These are phyloP conservation scores for Diaporthe sp. DNA, from an alignment of 2,329 filamentous ascomycete species.

Conservation along the genomic window DNA sequence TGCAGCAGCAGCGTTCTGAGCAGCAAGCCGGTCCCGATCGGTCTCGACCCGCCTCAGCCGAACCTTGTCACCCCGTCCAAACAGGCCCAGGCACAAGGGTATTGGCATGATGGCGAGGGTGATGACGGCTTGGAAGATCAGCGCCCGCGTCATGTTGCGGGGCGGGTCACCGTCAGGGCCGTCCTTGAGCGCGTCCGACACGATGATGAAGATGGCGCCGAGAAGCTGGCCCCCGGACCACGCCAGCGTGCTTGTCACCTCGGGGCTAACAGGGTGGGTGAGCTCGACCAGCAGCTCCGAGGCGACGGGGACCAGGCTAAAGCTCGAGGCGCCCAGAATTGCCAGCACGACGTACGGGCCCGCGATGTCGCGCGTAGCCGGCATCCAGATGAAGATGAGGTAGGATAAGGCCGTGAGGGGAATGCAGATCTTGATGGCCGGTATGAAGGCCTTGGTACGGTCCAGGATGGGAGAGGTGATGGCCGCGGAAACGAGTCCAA, in stretches of 20 bases:
- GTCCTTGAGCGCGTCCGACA: conserved; percentile 81
- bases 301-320: conserved; percentile 85
- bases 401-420: conserved; percentile 82
- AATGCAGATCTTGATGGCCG: conserved; percentile 79
- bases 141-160: conserved; percentile 78
- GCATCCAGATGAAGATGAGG: conserved; percentile 86
- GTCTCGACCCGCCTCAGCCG: conserved; percentile 64
- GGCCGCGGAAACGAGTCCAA: conserved; percentile 84
- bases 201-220: conserved; percentile 86
- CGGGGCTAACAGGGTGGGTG: conserved; percentile 87
- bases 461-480: conserved; percentile 87
- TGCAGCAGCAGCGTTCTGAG: conserved; percentile 38
- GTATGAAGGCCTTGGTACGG: conserved; percentile 83
- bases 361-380: conserved; percentile 69
- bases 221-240: conserved; percentile 91
- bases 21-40: conserved; percentile 49
- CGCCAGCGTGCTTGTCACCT: conserved; percentile 85
- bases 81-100: conserved; percentile 78
- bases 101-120: conserved; percentile 75
- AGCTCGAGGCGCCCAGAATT: conserved; percentile 83
- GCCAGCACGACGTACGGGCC: conserved; percentile 83
- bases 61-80: conserved; percentile 71
- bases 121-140: conserved; percentile 85
- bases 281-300: conserved; percentile 91
- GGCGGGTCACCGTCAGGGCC: conserved; percentile 69